Percentiles rank a stretch among this genome's conserved stretches.
These are phyloP conservation scores for Lachnellula cervina DNA, from an alignment of 2,329 filamentous ascomycete species.

Conservation along the genomic window DNA sequence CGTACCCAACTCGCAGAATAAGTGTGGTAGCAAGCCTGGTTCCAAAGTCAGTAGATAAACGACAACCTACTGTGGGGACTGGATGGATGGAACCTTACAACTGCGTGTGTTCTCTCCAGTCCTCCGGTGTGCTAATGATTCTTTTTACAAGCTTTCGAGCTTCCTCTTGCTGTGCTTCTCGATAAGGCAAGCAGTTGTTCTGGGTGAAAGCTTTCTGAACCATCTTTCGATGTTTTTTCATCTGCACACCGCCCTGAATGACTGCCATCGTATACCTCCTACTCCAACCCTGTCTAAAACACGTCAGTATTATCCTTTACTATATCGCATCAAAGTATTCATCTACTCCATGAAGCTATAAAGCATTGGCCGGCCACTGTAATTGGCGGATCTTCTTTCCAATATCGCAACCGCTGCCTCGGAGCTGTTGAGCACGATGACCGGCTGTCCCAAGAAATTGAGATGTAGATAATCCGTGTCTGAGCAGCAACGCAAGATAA, in stretches of 20 bases:
- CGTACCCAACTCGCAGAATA: slow-evolving; percentile 39
- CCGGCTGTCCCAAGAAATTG: slow-evolving; percentile 25
- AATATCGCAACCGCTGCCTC: slow-evolving; percentile 39
- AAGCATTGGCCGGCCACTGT: slow-evolving; percentile 41
- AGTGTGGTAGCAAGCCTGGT: slow-evolving; percentile 36
- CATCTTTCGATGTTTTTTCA: slow-evolving; percentile 38
- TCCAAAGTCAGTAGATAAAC: neutral
- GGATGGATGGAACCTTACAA: neutral
- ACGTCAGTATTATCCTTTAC: neutral
- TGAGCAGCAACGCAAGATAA: neutral
- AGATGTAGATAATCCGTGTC: slow-evolving; percentile 14
- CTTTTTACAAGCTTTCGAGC: slow-evolving; percentile 27
- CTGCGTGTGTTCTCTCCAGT: slow-evolving; percentile 34
- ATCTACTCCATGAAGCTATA: slow-evolving; percentile 18
- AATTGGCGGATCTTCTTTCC: slow-evolving; percentile 41
- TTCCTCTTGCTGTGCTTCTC: slow-evolving; percentile 28
- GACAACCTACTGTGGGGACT: neutral
- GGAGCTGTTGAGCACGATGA: slow-evolving; percentile 41
- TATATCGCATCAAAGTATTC: neutral
- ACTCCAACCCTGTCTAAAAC: slow-evolving; percentile 33
- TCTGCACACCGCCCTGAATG: slow-evolving; percentile 35
- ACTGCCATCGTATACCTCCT: slow-evolving; percentile 37
- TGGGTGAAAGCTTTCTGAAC: slow-evolving; percentile 39
- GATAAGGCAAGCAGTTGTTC: slow-evolving; percentile 31
- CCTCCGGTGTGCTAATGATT: slow-evolving; percentile 27